A percentile compares a stretch with the other conserved stretches of the same genome.
These are phyloP conservation scores for Sarcodon sp. DNA, from an alignment of 768 basidiomycete species.

Conservation along the genomic window DNA sequence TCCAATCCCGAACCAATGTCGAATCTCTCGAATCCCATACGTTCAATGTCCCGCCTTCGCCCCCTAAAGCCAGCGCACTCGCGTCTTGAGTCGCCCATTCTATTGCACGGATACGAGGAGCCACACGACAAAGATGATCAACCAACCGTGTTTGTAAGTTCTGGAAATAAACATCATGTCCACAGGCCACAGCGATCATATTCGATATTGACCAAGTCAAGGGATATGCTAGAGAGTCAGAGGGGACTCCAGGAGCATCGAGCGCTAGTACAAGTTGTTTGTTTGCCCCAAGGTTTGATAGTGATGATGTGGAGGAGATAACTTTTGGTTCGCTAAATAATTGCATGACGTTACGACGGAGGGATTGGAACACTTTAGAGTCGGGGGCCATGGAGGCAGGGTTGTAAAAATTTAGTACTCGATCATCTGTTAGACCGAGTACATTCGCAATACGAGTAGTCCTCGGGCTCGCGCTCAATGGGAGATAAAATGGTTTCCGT, in stretches of 20 bases:
- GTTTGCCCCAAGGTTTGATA: conserved; percentile 40
- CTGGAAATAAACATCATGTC: conserved; percentile 46
- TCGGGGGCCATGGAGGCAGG: conserved; percentile 17
- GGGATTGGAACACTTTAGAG: conserved; percentile 28
- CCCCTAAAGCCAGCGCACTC: conserved; percentile 36
- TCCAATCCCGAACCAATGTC: conserved; percentile 19
- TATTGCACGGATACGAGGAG: conserved; percentile 22
- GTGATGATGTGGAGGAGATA: conserved; percentile 32
- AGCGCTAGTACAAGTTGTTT: conserved; percentile 44
- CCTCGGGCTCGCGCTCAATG: conserved; percentile 50
- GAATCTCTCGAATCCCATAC: conserved; percentile 34
- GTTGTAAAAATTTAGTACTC: conserved; percentile 40
- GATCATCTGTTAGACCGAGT: conserved; percentile 46
- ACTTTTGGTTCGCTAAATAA: conserved; percentile 26
- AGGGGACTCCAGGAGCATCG: conserved; percentile 52
- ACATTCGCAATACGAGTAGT: conserved; percentile 53
- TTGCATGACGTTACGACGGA: conserved; percentile 39
- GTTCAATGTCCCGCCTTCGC: conserved; percentile 34
- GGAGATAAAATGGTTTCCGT: conserved; percentile 34
- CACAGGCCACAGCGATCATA: conserved; percentile 51
- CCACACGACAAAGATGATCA: conserved; percentile 32
- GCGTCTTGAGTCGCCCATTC: conserved; percentile 36
- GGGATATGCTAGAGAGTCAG: conserved; percentile 40
- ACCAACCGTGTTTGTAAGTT: conserved; percentile 43
- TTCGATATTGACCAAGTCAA: conserved; percentile 51